These are phyloP conservation scores for Lodderomyces oxycetoniae DNA, from an alignment of 1,139 yeast species.

Conservation along the genomic window DNA sequence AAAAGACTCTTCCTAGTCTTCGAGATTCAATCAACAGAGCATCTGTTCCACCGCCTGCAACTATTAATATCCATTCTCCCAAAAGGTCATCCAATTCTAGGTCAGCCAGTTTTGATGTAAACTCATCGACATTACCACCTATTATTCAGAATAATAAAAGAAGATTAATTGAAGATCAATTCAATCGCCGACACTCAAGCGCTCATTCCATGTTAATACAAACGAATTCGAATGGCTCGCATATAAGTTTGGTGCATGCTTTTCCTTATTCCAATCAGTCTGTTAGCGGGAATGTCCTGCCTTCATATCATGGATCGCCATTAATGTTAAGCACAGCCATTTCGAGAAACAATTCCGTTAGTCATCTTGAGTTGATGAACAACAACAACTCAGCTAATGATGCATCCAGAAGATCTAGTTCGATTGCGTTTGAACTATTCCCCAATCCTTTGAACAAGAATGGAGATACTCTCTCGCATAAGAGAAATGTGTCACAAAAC, in stretches of 20 bases:
- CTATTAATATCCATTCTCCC: conserved; percentile 5
- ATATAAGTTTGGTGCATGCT: conserved; percentile 17
- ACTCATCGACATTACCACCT: conserved; percentile 20
- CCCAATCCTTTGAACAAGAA: conserved; percentile 30
- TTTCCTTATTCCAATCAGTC: conserved; percentile 7
- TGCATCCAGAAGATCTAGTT: conserved; percentile 31
- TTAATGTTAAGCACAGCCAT: conserved; percentile 25
- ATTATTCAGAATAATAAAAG: conserved; percentile 21
- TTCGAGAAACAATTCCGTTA: conserved; percentile 36
- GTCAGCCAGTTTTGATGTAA: conserved; percentile 34
- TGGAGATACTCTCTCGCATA: conserved; percentile 14
- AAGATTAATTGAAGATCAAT: conserved; percentile 27
- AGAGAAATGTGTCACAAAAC: conserved; percentile 29
- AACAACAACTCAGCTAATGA: conserved; percentile 20
- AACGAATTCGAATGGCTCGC: conserved; percentile 16
- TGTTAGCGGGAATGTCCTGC: conserved; percentile 19
- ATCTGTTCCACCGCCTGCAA: conserved; percentile 11
- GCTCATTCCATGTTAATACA: conserved; percentile 20
- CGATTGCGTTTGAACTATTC: conserved; percentile 39
- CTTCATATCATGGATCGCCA: conserved; percentile 29
- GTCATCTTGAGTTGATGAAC: conserved; percentile 30
- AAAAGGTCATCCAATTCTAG: conserved; percentile 14
- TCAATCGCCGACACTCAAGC: conserved; percentile 25
- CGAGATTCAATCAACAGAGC: conserved; percentile 5
- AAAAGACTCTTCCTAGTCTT: conserved; percentile 6